Base-by-base conservation (phyloP, 768 basidiomycete genomes). In the Auriscalpium vulgare region DNA sequence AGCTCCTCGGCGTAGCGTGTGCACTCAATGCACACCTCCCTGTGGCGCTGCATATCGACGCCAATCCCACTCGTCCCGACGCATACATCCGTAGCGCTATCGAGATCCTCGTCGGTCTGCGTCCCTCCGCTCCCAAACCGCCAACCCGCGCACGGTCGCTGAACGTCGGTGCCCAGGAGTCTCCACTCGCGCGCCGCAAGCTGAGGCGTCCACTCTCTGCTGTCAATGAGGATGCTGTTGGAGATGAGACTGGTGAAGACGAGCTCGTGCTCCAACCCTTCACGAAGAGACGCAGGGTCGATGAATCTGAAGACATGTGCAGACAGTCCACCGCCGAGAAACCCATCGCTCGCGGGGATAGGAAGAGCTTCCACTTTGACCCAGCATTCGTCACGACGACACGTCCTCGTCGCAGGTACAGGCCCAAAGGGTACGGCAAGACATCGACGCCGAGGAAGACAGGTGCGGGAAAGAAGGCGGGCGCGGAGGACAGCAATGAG, bases 71-170 rank as follows among this genome's bases (percentile, higher is more conserved):
- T 10, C 69, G 75, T 59, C 63, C 72, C 11, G 74, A 75, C 38
- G 65, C 66, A 10, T 71, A 73, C 50, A 79, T 89, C 54, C 78
- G 81, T 38, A 67, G 69, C 53, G 73, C 73, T 9, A 79, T 89
- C 56, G 85, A 87, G 63, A 69, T 75, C 40, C 54, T 87, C 46
- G 83, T 86, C 48, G 86, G 85, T 2, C 75, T 88, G 21, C 67
- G 72, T 29, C 60, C 64, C 9, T 51, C 37, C 38, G 53, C 65
- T 17, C 61, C 61, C 5, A 63, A 58, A 49, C 55, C 58, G 17
- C 40, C 45, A 29, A 35, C 35, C 11, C 45, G 23, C 16, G 4
- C 44, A 21, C 53, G 19, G 23, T 16, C 44, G 35, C 37, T 36
- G 37, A 9, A 53, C 37, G 29, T 9, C 47, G 37, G 34, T 16